phyloP scores from a whole-genome alignment of 768 basidiomycete species.

The Trametes cinnabarina region DNA sequence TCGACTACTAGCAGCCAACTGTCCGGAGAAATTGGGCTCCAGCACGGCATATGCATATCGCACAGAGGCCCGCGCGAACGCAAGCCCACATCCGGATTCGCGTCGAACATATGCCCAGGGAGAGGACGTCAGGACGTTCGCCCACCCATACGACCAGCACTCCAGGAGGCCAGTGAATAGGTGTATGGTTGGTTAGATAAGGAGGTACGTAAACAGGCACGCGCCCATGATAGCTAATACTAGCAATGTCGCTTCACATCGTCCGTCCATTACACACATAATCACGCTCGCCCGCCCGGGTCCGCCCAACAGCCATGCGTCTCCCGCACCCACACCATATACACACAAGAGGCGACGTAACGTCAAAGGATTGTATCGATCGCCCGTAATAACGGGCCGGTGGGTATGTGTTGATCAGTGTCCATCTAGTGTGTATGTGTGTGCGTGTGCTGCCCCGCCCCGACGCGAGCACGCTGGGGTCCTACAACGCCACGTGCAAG shows the following conservation, averaged over 20 bases:
- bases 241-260: too few relatives aligned
- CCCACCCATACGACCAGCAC: not conserved
- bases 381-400: slow-evolving; percentile 15
- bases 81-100: too few relatives aligned
- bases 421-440: too few relatives aligned
- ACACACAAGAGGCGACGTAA: not conserved
- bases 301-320: not conserved
- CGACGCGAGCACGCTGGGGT: not conserved
- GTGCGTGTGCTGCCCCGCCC: slow-evolving; percentile 11
- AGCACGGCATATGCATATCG: too few relatives aligned
- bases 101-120: too few relatives aligned
- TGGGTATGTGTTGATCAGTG: slow-evolving; percentile 11
- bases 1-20: too few relatives aligned
- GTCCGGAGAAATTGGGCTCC: too few relatives aligned
- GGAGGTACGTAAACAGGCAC: too few relatives aligned
- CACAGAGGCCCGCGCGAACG: too few relatives aligned
- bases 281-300: not conserved
- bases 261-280: too few relatives aligned
- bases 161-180: not conserved
- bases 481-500: not conserved
- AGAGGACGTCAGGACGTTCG: not conserved
- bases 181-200: too few relatives aligned
- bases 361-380: slow-evolving; percentile 14
- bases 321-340: not conserved
- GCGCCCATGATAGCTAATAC: too few relatives aligned